These are phyloP conservation scores for Cercospora berteroae DNA, from an alignment of 2,329 filamentous ascomycete genomes.

Conservation along the genomic window DNA sequence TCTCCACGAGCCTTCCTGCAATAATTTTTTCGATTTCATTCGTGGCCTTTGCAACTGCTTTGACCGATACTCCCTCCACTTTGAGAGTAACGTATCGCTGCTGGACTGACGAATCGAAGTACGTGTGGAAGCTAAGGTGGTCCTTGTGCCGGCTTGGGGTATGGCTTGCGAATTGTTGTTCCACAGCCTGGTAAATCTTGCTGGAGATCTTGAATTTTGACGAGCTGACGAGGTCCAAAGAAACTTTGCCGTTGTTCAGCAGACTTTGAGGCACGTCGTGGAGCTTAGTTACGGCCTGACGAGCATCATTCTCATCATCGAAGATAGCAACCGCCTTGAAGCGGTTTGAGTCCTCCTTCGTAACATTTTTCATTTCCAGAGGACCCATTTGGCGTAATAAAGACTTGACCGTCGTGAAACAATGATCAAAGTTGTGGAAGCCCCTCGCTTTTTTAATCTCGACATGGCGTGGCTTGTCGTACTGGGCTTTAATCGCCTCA, in stretches of 20 bases:
- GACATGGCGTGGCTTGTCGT: not conserved
- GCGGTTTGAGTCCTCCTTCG: not conserved
- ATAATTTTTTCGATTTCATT: slow-evolving; percentile 7
- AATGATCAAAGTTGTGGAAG: not conserved
- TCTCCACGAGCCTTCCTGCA: slow-evolving; percentile 1
- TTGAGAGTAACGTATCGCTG: slow-evolving; percentile 8
- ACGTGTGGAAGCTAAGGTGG: slow-evolving; percentile 1
- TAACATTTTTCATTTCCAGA: not conserved
- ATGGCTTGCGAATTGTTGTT: slow-evolving; percentile 6
- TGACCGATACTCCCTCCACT: not conserved
- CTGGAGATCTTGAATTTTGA: slow-evolving; percentile 4
- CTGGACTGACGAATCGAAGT: not conserved
- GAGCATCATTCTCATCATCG: slow-evolving; percentile 8
- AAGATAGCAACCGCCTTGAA: slow-evolving; percentile 9
- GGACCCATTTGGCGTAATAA: not conserved
- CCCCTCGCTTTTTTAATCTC: not conserved
- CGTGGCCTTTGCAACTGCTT: slow-evolving; percentile 1
- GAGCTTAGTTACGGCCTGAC: slow-evolving; percentile 4
- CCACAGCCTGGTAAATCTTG: slow-evolving; percentile 10
- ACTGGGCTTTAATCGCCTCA: not conserved
- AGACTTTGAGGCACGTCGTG: not conserved
- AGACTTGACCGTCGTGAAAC: slow-evolving; percentile 1
- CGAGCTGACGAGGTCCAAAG: slow-evolving; percentile 7
- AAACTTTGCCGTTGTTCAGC: slow-evolving; percentile 1
- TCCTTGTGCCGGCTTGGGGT: not conserved